Percentiles rank a stretch among this genome's conserved stretches.
Evolutionary conservation across 345 rosid genomes (phyloP).

Genomic region (Noccaea caerulescens): DNA sequence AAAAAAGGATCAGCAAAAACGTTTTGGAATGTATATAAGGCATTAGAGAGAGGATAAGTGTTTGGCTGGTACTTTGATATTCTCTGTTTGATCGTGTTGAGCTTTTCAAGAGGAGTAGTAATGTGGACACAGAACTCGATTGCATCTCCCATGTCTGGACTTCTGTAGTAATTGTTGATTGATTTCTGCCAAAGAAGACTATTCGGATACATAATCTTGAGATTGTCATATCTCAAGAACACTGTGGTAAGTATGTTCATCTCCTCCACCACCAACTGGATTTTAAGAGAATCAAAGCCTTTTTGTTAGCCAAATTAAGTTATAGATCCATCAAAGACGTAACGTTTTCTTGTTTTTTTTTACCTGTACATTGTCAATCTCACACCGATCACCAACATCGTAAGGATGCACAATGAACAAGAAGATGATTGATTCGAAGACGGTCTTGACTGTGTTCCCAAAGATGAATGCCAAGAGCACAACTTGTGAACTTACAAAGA

Average conservation of each 20-base stretch:
- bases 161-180: slow-evolving; percentile 77
- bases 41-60: background rate
- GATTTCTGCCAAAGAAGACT: slow-evolving; percentile 64
- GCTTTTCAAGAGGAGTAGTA: slow-evolving; percentile 68
- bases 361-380: slow-evolving; percentile 83
- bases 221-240: slow-evolving; percentile 79
- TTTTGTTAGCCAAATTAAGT: slow-evolving; percentile 4
- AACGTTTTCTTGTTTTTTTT: background rate
- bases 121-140: slow-evolving; percentile 77
- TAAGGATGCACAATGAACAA: slow-evolving; percentile 90
- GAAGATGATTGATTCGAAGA: slow-evolving; percentile 88
- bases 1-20: background rate
- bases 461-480: slow-evolving; percentile 82
- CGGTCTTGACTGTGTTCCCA: slow-evolving; percentile 87
- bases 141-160: slow-evolving; percentile 90
- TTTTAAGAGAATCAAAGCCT: background rate
- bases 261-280: slow-evolving; percentile 80
- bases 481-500: slow-evolving; percentile 74
- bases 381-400: slow-evolving; percentile 96
- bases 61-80: slow-evolving; percentile 51
- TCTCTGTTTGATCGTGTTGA: slow-evolving; percentile 60
- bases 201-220: slow-evolving; percentile 69
- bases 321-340: background rate
- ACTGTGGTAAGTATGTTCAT: slow-evolving; percentile 90
- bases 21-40: background rate